phyloP scores from a whole-genome alignment of 2,329 filamentous ascomycete genomes.

The Penicillium polonicum region DNA sequence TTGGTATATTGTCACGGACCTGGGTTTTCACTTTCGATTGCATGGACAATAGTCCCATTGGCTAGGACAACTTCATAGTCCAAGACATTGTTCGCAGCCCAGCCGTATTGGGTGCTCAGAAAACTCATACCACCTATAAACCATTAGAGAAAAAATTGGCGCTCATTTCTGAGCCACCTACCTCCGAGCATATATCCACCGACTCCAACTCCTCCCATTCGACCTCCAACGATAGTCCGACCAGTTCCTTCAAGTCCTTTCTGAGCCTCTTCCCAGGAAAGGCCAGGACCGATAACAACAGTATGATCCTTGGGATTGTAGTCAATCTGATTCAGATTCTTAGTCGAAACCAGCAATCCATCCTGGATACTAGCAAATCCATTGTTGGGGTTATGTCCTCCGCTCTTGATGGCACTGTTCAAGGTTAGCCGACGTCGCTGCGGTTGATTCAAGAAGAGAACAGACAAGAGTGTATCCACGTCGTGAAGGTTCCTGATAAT shows the following conservation, averaged over 20 bases:
- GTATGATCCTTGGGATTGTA: conserved; percentile 40
- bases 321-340: conserved; percentile 43
- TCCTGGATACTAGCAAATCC: conserved; percentile 48
- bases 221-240: conserved; percentile 44
- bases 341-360: conserved; percentile 47
- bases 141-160: conserved; percentile 6
- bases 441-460: background rate
- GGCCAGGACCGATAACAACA: conserved; percentile 40
- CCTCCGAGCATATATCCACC: conserved; percentile 50
- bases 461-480: conserved; percentile 49
- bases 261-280: conserved; percentile 38
- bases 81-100: conserved; percentile 49
- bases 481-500: conserved; percentile 53
- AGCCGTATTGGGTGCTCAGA: conserved; percentile 52
- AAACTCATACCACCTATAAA: conserved; percentile 45
- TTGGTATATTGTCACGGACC: conserved; percentile 14
- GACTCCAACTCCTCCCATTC: conserved; percentile 50
- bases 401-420: conserved; percentile 50
- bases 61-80: conserved; percentile 51
- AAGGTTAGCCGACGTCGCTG: background rate
- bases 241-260: conserved; percentile 33
- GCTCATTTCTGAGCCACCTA: conserved; percentile 16
- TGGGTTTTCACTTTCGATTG: conserved; percentile 37
- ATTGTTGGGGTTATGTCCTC: conserved; percentile 50
- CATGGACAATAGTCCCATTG: conserved; percentile 47